Evolutionary conservation across 2,329 filamentous ascomycete species (phyloP).

Genomic region (Sclerotinia trifoliorum): DNA sequence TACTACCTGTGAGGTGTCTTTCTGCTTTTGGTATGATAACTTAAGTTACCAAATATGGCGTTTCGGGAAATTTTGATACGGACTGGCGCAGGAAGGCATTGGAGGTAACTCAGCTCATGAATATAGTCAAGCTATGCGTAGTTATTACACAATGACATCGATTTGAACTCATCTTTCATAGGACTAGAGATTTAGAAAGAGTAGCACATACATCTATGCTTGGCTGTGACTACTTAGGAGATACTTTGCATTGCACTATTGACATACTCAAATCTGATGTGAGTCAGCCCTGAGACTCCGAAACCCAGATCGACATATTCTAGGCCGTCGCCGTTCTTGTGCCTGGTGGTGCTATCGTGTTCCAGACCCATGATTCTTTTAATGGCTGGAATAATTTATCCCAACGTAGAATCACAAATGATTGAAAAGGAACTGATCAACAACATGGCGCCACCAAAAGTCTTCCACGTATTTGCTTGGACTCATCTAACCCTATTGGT

Average conservation of each 20-base stretch:
- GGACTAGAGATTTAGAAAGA: neutral
- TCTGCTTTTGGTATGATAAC: neutral
- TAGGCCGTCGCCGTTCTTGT: neutral
- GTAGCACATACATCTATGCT: neutral
- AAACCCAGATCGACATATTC: neutral
- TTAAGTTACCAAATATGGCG: neutral
- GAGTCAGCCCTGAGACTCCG: neutral
- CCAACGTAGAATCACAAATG: neutral
- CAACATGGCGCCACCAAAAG: neutral
- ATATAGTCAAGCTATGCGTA: neutral
- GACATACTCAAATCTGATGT: neutral
- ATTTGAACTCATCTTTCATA: neutral
- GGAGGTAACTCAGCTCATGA: conserved; percentile 1
- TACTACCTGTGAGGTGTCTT: neutral
- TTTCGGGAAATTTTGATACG: neutral
- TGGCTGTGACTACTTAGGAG: neutral
- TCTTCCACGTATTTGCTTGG: neutral
- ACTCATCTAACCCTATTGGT: neutral
- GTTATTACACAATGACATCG: neutral
- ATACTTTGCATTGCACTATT: conserved; percentile 6
- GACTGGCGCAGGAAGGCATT: neutral
- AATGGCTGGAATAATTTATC: neutral
- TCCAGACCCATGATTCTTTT: neutral
- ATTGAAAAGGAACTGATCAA: neutral
- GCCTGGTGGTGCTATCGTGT: neutral